These are phyloP conservation scores for Russula vinacea DNA, from an alignment of 768 basidiomycete genomes.

Conservation along the genomic window DNA sequence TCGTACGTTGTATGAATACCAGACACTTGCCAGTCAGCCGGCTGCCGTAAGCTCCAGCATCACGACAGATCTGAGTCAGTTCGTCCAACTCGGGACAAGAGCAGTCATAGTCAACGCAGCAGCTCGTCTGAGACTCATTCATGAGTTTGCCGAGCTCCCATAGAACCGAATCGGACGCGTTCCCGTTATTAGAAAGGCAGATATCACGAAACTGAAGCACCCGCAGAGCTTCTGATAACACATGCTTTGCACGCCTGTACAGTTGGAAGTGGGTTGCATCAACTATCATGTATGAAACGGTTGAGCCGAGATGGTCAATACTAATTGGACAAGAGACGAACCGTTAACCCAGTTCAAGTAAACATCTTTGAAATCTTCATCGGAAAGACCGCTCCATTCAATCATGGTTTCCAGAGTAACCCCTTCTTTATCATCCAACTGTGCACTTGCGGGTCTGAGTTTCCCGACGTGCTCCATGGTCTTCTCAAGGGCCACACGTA, in stretches of 20 bases:
- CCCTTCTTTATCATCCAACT: constrained; percentile 46
- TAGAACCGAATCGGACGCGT: constrained; percentile 37
- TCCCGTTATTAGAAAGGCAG: constrained; percentile 39
- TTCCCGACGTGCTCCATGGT: constrained; percentile 50
- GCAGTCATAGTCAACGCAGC: constrained; percentile 67
- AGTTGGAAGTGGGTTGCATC: too few species aligned
- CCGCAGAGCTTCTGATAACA: constrained; percentile 73
- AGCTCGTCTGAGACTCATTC: constrained; percentile 75
- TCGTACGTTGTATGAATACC: not conserved
- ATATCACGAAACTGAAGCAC: constrained; percentile 74
- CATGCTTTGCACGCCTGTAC: constrained; percentile 46
- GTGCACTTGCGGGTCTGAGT: constrained; percentile 45
- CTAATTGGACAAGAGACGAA: too few species aligned
- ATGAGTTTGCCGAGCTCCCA: constrained; percentile 64
- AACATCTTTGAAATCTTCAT: too few species aligned
- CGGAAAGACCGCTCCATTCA: too few species aligned
- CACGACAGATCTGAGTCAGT: constrained; percentile 50
- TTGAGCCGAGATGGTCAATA: too few species aligned
- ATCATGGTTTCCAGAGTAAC: constrained; percentile 54
- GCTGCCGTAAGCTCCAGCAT: too few species aligned
- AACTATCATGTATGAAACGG: too few species aligned
- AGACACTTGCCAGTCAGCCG: constrained; percentile 64
- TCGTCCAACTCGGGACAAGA: constrained; percentile 76
- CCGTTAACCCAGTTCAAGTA: too few species aligned
- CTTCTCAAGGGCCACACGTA: constrained; percentile 47